Evolutionary conservation across 164 flowering plant genomes (phyloP), one percentile per base, ranked within the genome.

Genomic region (Chloranthus sessilifolius): DNA sequence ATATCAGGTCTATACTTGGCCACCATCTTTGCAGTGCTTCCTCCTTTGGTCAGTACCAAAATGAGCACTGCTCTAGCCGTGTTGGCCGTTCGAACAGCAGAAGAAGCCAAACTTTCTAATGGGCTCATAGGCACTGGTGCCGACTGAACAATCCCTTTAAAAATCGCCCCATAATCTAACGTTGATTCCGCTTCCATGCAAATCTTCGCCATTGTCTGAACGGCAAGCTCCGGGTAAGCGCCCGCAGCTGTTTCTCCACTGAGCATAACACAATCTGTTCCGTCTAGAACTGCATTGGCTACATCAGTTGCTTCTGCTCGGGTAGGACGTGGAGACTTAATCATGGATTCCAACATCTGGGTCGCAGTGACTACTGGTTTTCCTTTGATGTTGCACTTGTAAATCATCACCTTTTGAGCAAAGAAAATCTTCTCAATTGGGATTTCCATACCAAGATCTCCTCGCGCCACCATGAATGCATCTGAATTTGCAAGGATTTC

Each of bases 201-300:
- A 38, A 88, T 84, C 48, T 71, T 78, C 12, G 96, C 85, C 96
- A 88, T 88, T 53, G 90, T 88, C 25, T 53, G 73, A 17, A 88
- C 96, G 27, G 90, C 85, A 41, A 77, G 76, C 20, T 84, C 96
- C 10, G 96, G 96, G 62, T 88, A 88, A 45, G 92, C 90, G 58
- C 96, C 96, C 25, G 96, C 92, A 24, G 92, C 96, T 9, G 90
- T 88, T 63, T 88, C 96, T 35, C 92, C 89, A 64, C 96, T 88
- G 5, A 88, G 77, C 92, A 88, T 88, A n/a, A 84, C 92, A 68
- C 96, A 88, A 57, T 88, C 96, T 2, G 92, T 82, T 57, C 96
- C 92, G 59, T 82, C 83, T 34, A 82, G 65, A 55, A 79, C 89
- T 25, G 89, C 89, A 72, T 82, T 82, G n/a, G 85, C 89, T 16